Conservation (phyloP, 257 asterid genomes). For the Oldenlandia corymbosa region DNA sequence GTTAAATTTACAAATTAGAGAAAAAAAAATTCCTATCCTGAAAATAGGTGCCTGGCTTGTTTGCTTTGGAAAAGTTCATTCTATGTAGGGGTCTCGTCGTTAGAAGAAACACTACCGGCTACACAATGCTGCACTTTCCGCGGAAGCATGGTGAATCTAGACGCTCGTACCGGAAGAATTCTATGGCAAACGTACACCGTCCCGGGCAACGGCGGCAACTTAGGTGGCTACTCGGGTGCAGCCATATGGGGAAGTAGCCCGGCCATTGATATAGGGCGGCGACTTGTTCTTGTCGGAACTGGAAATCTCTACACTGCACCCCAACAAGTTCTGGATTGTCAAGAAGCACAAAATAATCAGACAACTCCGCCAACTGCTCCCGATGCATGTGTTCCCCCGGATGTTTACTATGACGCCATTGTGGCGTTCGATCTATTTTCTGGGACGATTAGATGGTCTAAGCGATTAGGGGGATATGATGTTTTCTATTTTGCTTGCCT, state of each 20-base stretch:
- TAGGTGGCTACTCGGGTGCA: conserved; percentile 55
- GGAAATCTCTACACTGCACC: conserved; percentile 69
- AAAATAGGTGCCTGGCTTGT: no score
- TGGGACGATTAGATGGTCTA: conserved; percentile 49
- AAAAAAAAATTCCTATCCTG: no score
- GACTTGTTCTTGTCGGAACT: conserved; percentile 42
- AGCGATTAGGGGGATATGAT: conserved; percentile 52
- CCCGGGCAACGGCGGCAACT: conserved; percentile 53
- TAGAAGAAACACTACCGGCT: conserved; percentile 43
- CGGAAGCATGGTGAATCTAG: conserved; percentile 65
- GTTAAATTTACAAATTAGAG: no score
- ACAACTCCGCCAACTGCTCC: conserved; percentile 34
- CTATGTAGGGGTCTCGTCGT: conserved; percentile 64
- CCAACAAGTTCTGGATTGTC: conserved; percentile 39
- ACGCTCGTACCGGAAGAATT: conserved; percentile 37
- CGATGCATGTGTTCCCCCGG: conserved; percentile 45
- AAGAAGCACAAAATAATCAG: conserved; percentile 41
- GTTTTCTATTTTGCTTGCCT: conserved; percentile 53
- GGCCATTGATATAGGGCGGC: conserved; percentile 31
- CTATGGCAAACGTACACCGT: conserved; percentile 67
- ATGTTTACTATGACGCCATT: conserved; percentile 47
- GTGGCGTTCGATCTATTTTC: conserved; percentile 42
- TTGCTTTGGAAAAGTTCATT: conserved; percentile 26
- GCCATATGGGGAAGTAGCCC: conserved; percentile 87
- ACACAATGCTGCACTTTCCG: conserved; percentile 55